Base-by-base conservation (phyloP, 2,329 filamentous ascomycete species). In the Paraphoma sp. region DNA sequence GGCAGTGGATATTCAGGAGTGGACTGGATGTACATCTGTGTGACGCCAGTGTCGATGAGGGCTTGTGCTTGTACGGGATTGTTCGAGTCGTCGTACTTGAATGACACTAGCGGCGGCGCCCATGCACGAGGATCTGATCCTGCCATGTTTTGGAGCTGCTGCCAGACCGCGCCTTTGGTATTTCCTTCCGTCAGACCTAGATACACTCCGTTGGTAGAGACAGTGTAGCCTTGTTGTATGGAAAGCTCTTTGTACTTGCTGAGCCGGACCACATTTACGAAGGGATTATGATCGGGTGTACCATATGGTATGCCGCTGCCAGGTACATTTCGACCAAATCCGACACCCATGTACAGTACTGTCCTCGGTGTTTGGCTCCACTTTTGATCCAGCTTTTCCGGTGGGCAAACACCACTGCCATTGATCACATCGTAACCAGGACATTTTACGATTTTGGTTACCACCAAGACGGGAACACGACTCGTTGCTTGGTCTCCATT, bases 231-330 rank as follows among this genome's bases (percentile, higher is more conserved):
- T 7, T 38, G 51, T 3, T 43, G 50, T 12, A 49, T 33, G 3
- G 11, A 33, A 1, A 38, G 16, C 11, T n/a, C 17, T 1, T 28
- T 50, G 3, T 48, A 29, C 6, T 45, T 30, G 3, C 44, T 44
- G 11, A 46, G 36, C 11, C 51, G 38, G 3, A 60, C n/a, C 6
- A 68, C 56, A 45, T 67, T 67, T 14, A 68, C 44, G 46, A 64
- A 64, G n/a, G 65, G 62, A 41, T 68, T 64, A 50, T 60, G 51
- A 7, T 36, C 45, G 11, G 60, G 51, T 12, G 46, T 58, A 3
- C 48, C 50, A 16, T 44, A 46, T 4, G 51, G 36, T 2, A 47
- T 42, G 7, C 48, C 53, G 12, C 45, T 57, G 7, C 38, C 50
- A 10, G 14, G 6, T 1, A n/a, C 44, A 38, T 53, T 59, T 23